Evolutionary conservation across 2,329 filamentous ascomycete species (phyloP), one percentile per base, ranked within the genome.

Genomic region (Chaetomiaceae sp.): DNA sequence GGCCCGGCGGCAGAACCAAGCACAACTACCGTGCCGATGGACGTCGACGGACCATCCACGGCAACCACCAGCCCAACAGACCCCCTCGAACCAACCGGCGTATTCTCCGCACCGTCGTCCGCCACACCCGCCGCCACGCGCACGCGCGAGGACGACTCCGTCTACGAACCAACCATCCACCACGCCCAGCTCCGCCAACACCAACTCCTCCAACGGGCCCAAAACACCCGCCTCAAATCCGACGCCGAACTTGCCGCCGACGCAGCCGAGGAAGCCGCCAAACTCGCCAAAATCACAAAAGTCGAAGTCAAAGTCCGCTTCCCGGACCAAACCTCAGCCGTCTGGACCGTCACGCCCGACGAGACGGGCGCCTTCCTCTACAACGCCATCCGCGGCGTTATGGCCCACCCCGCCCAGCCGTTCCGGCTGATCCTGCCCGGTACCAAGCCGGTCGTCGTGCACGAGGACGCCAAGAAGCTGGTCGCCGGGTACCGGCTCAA

Each of bases 281-380:
- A 76, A 56, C 72, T 90, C 1, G 78, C 83, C 5, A 76, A 79
- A 5, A 76, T 91, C 54, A 81, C 79, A 44, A 79, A 81, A 27
- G 79, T 95, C 27, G 77, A 82, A 23, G 76, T 97, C 56, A 89
- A 87, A 57, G 79, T 96, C 43, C 86, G 91, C 21, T 91, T 96
- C 60, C 92, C 92, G 0, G 91, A 97, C 65, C 87, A 91, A 60
- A 87, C 83, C 51, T 83, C 85, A 47, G 81, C 90, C 27, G 81
- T 89, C 45, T 85, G 85, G 70, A 78, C 76, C n/a, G 82, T 95
- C 58, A 77, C 75, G 1, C 81, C 82, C 17, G 66, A 73, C 1
- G 85, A 91, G 47, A 89, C 87, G 0, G 86, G 85, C 1, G 74
- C 77, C 3, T 78, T 80, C 44, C 73, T 99, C 2, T 89, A 97